Evolutionary conservation across 2,329 filamentous ascomycete species (phyloP).

Genomic region (Polytolypa hystricis): DNA sequence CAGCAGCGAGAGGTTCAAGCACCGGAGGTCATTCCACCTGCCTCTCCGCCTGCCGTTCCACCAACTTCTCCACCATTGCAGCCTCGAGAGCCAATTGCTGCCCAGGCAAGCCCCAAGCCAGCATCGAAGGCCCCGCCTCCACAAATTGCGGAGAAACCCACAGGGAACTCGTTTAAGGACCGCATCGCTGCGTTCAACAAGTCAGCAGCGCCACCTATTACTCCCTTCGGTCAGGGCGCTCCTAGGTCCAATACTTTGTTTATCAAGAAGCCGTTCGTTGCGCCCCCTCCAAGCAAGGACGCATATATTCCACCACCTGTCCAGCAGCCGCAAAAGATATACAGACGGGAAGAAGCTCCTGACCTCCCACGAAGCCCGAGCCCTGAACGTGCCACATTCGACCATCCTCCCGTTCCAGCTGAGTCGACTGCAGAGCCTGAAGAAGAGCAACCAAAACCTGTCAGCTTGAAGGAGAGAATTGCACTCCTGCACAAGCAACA

Average conservation of each 20-base stretch:
- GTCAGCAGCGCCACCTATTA: slow-evolving; percentile 66
- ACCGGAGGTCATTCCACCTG: background rate
- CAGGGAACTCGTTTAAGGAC: slow-evolving; percentile 72
- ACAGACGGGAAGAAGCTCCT: slow-evolving; percentile 79
- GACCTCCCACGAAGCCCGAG: slow-evolving; percentile 22
- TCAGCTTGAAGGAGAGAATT: slow-evolving; percentile 89
- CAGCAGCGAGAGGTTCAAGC: slow-evolving; percentile 13
- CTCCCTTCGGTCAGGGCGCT: slow-evolving; percentile 76
- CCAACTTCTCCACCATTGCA: slow-evolving; percentile 21
- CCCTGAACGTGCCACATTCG: slow-evolving; percentile 20
- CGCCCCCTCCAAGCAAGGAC: slow-evolving; percentile 84
- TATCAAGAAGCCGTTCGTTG: slow-evolving; percentile 94
- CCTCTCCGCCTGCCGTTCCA: slow-evolving; percentile 17
- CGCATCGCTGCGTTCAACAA: slow-evolving; percentile 97
- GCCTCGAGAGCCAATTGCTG: slow-evolving; percentile 26
- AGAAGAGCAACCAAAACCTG: slow-evolving; percentile 76
- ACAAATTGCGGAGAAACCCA: slow-evolving; percentile 59
- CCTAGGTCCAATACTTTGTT: slow-evolving; percentile 53
- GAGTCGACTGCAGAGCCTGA: slow-evolving; percentile 32
- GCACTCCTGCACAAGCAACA: slow-evolving; percentile 90
- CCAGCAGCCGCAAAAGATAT: slow-evolving; percentile 64
- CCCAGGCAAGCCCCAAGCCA: slow-evolving; percentile 28
- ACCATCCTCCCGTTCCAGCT: slow-evolving; percentile 3
- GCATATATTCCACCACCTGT: slow-evolving; percentile 70
- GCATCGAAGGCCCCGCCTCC: slow-evolving; percentile 53